Evolutionary conservation across 2,329 filamentous ascomycete species (phyloP).

Genomic region (Cytospora piceicola): DNA sequence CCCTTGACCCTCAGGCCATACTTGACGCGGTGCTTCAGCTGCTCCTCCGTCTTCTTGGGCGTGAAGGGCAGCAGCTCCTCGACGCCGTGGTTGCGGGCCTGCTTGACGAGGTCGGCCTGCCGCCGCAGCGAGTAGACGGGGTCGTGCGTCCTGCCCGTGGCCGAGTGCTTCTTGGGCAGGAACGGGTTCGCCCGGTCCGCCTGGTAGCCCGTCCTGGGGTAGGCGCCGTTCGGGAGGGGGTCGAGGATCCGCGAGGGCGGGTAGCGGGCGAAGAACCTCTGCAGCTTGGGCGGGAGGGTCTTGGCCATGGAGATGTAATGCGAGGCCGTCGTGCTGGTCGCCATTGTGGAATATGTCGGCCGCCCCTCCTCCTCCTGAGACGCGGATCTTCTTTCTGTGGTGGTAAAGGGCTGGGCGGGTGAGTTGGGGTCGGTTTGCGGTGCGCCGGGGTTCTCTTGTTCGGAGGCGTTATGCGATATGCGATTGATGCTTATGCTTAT

Average conservation of each 20-base stretch:
- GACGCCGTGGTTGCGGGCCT: slow-evolving; percentile 78
- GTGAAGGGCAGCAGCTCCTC: slow-evolving; percentile 79
- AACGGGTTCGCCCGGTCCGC: slow-evolving; percentile 76
- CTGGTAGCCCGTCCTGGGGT: slow-evolving; percentile 54
- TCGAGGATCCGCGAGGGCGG: slow-evolving; percentile 69
- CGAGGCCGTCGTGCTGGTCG: slow-evolving; percentile 35
- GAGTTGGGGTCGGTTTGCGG: background rate
- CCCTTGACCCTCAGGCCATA: slow-evolving; percentile 85
- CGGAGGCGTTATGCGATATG: background rate
- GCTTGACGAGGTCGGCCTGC: slow-evolving; percentile 88
- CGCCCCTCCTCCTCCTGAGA: slow-evolving; percentile 25
- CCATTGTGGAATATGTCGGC: slow-evolving; percentile 29
- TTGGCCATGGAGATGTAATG: slow-evolving; percentile 64
- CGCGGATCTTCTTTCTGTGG: slow-evolving; percentile 30
- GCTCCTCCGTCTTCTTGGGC: slow-evolving; percentile 73
- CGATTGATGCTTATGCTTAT: background rate
- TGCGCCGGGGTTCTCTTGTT: background rate
- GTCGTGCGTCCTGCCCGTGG: slow-evolving; percentile 81
- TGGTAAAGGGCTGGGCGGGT: slow-evolving; percentile 11
- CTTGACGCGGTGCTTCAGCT: slow-evolving; percentile 73
- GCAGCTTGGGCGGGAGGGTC: slow-evolving; percentile 75
- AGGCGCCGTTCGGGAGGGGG: slow-evolving; percentile 43
- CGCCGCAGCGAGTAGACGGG: slow-evolving; percentile 81
- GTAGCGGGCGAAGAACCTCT: slow-evolving; percentile 87
- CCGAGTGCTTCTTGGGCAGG: slow-evolving; percentile 74